Conservation (phyloP, 2,329 filamentous ascomycete species). For the Rugonectria rugulosa region DNA sequence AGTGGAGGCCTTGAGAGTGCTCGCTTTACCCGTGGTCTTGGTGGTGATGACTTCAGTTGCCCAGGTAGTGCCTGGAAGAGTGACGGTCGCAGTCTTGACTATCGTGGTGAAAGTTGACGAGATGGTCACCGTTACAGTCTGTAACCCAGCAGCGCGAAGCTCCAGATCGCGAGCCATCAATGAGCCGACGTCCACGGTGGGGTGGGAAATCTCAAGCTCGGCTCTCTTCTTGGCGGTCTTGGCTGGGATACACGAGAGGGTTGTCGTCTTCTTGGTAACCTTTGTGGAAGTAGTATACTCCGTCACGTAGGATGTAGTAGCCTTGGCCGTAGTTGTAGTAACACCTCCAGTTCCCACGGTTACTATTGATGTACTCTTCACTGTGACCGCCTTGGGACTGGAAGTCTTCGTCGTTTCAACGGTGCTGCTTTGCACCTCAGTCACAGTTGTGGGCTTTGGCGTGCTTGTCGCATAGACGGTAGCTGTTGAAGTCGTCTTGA, state of each 20-base stretch:
- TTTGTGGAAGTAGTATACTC: conserved; percentile 32
- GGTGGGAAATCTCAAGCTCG: not conserved
- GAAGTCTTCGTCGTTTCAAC: conserved; percentile 26
- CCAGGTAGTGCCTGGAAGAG: conserved; percentile 22
- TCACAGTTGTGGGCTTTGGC: conserved; percentile 33
- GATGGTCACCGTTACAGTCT: conserved; percentile 5
- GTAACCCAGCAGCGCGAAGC: conserved; percentile 5
- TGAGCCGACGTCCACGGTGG: not conserved
- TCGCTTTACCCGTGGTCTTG: conserved; percentile 31
- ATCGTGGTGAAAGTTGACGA: conserved; percentile 1
- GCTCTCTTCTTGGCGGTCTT: conserved; percentile 23
- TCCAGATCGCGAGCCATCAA: not conserved
- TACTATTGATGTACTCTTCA: conserved; percentile 30
- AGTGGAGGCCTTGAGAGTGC: conserved; percentile 31
- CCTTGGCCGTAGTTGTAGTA: conserved; percentile 33
- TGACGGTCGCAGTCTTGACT: conserved; percentile 15
- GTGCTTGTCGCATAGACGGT: conserved; percentile 31
- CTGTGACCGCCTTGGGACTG: conserved; percentile 28
- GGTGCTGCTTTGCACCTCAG: conserved; percentile 22
- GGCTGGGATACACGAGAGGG: conserved; percentile 29
- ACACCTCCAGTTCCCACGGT: conserved; percentile 26
- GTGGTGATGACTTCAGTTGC: conserved; percentile 27
- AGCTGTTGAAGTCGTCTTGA: conserved; percentile 21
- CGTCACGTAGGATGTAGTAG: conserved; percentile 31
- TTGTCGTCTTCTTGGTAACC: conserved; percentile 28